A percentile compares a stretch with the other conserved stretches of the same genome.
phyloP scores from a whole-genome alignment of 345 rosid species.

The Lagerstroemia speciosa region DNA sequence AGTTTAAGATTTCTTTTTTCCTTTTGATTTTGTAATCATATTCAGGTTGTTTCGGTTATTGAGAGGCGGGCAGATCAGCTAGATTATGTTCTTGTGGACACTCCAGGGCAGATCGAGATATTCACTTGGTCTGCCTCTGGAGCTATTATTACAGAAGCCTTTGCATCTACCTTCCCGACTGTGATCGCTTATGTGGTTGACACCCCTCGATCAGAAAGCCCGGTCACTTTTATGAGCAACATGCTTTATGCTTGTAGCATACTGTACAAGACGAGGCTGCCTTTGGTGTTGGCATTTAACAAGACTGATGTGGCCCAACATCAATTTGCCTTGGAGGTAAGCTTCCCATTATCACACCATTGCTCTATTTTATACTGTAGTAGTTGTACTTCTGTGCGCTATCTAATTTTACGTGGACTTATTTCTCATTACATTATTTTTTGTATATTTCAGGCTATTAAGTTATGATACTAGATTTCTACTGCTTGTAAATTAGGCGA shows the following conservation, averaged over 20 bases:
- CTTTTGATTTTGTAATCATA: neutral
- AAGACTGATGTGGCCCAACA: conserved; percentile 30
- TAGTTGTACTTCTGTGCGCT: neutral
- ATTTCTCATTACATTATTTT: neutral
- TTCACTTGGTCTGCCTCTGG: conserved; percentile 26
- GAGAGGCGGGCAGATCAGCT: conserved; percentile 23
- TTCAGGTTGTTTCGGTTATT: conserved; percentile 13
- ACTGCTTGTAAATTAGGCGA: neutral
- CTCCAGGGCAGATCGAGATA: conserved; percentile 25
- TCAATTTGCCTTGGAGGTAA: conserved; percentile 23
- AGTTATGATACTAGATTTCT: neutral
- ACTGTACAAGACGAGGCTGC: conserved; percentile 37
- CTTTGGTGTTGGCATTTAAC: conserved; percentile 36
- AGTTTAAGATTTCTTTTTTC: neutral
- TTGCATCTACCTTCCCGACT: conserved; percentile 23
- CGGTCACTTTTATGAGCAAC: conserved; percentile 42
- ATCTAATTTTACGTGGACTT: neutral
- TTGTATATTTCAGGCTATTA: neutral
- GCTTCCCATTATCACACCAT: neutral
- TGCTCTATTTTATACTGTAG: neutral
- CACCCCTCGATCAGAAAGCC: conserved; percentile 38
- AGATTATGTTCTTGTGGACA: conserved; percentile 25
- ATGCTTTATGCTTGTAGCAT: conserved; percentile 48
- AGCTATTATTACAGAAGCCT: conserved; percentile 23
- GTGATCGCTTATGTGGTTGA: conserved; percentile 39